Evolutionary conservation across 371 early-diverging fungal genomes (phyloP), one percentile per base, ranked within the genome.

Genomic region (Apophysomyces elegans): DNA sequence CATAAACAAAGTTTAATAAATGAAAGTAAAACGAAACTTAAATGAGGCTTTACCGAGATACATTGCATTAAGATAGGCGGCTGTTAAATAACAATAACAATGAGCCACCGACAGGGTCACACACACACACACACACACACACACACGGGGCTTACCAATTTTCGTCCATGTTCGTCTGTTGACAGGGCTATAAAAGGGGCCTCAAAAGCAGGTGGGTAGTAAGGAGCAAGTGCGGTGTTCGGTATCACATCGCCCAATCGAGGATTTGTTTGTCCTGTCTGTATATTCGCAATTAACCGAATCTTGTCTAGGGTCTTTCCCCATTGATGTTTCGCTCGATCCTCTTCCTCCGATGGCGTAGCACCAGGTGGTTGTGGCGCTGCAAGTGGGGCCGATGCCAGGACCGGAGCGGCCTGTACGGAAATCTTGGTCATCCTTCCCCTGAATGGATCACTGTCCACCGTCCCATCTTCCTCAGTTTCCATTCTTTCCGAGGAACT

Each of bases 171-270:
- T 61, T 82, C 83, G 46, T 82, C 83, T 58, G 61, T 66, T 11
- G 83, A 68, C 36, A 82, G 69, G 1, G 76, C 74, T 45, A 76
- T 71, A 69, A 75, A 81, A 12, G 71, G 36, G 39, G 79, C 76
- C 45, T 78, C 79, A 71, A 82, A 81, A 6, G 73, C 71, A 58
- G 79, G 82, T 16, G 77, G 79, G 61, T 73, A 81, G 64, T 74
- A 81, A 2, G 82, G 77, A 1, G 73, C 79, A 43, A 81, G 59
- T 9, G 71, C 73, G 45, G 64, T 54, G 39, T 39, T 57, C 9
- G 36, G 13, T 13, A 12, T 41, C 61, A 58, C 54, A 39, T 54
- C 16, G 41, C 67, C 11, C 14, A n/a, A 65, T 43, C 58, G 61
- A 12, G 56, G 62, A 4, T 60, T 26, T 7, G 59, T 50, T 26